phyloP scores from a whole-genome alignment of 208 protist genomes.

The Acanthamoeba royreba region DNA sequence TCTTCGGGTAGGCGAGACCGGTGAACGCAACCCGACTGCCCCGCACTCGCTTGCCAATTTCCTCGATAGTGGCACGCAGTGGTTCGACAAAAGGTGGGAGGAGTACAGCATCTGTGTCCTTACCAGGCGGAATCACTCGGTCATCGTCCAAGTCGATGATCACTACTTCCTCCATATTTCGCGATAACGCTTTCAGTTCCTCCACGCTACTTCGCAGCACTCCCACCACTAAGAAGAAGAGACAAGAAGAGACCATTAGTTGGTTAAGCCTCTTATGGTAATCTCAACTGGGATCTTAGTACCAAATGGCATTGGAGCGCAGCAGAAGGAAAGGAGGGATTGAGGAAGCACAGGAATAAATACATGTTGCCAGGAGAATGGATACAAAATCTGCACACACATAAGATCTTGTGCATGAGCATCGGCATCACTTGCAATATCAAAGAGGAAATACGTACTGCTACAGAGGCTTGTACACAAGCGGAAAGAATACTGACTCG shows the following conservation, averaged over 20 bases:
- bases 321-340: conserved; percentile 22
- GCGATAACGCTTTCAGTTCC: conserved; percentile 3
- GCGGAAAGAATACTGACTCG: conserved; percentile 19
- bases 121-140: not conserved
- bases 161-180: conserved; percentile 39
- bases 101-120: not conserved
- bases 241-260: not conserved
- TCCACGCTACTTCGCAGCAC: conserved; percentile 22
- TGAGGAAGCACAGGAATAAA: conserved; percentile 38
- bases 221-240: not conserved
- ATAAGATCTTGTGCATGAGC: not conserved
- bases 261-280: not conserved
- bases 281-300: not conserved
- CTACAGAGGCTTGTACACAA: conserved; percentile 7
- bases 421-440: not conserved
- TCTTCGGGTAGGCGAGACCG: not conserved
- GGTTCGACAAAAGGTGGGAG: conserved; percentile 22
- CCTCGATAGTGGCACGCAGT: conserved; percentile 34
- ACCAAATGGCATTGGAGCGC: conserved; percentile 48
- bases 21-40: not conserved
- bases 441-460: not conserved
- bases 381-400: conserved; percentile 27
- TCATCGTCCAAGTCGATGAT: conserved; percentile 43
- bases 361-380: conserved; percentile 46
- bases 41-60: not conserved